These are phyloP conservation scores for Croton laevigatus DNA, from an alignment of 441 rosid genomes.

Conservation along the genomic window DNA sequence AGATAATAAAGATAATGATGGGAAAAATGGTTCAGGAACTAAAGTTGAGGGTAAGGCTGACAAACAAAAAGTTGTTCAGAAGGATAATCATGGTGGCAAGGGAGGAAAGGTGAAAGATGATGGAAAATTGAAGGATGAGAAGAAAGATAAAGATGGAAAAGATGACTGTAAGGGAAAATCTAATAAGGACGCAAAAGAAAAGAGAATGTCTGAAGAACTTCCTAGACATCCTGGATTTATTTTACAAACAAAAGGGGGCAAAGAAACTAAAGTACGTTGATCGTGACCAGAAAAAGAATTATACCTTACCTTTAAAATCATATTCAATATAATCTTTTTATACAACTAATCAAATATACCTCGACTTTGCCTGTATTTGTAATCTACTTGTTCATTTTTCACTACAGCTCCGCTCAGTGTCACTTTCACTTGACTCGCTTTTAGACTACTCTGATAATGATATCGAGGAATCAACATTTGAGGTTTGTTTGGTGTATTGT, in stretches of 20 bases:
- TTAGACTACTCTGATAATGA: slow-evolving; percentile 90
- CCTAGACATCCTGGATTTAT: slow-evolving; percentile 87
- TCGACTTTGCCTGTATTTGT: neutral
- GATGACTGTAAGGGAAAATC: slow-evolving; percentile 44
- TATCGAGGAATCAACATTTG: slow-evolving; percentile 84
- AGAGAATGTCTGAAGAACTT: slow-evolving; percentile 69
- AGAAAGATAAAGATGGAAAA: slow-evolving; percentile 50
- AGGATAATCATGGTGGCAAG: slow-evolving; percentile 37
- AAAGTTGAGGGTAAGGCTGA: slow-evolving; percentile 35
- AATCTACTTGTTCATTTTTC: slow-evolving; percentile 16
- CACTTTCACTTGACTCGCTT: slow-evolving; percentile 89
- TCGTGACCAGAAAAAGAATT: neutral
- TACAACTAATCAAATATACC: neutral
- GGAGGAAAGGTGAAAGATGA: slow-evolving; percentile 41
- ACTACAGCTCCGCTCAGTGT: slow-evolving; percentile 65
- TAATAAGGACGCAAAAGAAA: slow-evolving; percentile 58
- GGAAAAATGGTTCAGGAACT: slow-evolving; percentile 24
- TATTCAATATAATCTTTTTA: neutral
- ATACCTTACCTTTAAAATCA: neutral
- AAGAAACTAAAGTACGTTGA: slow-evolving; percentile 66
- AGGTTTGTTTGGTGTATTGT: slow-evolving; percentile 43
- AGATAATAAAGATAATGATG: slow-evolving; percentile 39
- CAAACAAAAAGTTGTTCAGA: slow-evolving; percentile 38
- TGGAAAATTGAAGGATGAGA: slow-evolving; percentile 45
- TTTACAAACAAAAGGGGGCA: slow-evolving; percentile 57